Evolutionary conservation across 768 basidiomycete species (phyloP), one percentile per base, ranked within the genome.

Genomic region (Leccinellum rugosiceps): DNA sequence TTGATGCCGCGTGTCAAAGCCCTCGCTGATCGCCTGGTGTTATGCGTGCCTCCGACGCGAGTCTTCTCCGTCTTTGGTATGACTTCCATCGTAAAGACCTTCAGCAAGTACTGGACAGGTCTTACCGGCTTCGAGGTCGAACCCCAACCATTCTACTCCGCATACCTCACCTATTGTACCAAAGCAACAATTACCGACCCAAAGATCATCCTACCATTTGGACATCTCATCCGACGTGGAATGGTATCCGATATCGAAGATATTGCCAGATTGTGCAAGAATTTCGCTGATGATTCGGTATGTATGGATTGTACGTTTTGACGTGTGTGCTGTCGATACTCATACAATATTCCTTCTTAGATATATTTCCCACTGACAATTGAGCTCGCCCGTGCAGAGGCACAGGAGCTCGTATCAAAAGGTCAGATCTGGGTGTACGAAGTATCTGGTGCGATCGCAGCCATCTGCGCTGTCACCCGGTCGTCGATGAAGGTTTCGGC

Each of bases 381-480:
- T 38, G 74, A 75, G 15, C 64, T 64, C 15, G 80, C 81, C 13
- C 62, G 69, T 14, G 59, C 72, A 25, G 80, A 84, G 66, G 81
- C 83, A 2, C 55, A 56, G 2, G 76, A 79, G 54, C 74, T 85
- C 48, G 77, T 84, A 56, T 61, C 67, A 8, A 78, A 78, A 56
- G 70, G 77, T n/a, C 78, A 79, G 51, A 65, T 82, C 28, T 84
- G 82, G 81, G 68, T 85, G 25, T 81, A 80, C 64, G 80, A 80
- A 52, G 72, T 74, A 19, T 57, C 66, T 11, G 71, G 72, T 2
- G 70, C 75, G 50, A 67, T 80, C 50, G 74, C 81, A 4, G 79
- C 77, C 19, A 77, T 85, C 43, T 83, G 82, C 47, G 83, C 83
- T 15, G 81, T 79, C 21, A 80, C 83, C n/a, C 78, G 83, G n/a